Evolutionary conservation across 306 rosid genomes (phyloP), one percentile per base, ranked within the genome.

Genomic region (Pueraria montana): DNA sequence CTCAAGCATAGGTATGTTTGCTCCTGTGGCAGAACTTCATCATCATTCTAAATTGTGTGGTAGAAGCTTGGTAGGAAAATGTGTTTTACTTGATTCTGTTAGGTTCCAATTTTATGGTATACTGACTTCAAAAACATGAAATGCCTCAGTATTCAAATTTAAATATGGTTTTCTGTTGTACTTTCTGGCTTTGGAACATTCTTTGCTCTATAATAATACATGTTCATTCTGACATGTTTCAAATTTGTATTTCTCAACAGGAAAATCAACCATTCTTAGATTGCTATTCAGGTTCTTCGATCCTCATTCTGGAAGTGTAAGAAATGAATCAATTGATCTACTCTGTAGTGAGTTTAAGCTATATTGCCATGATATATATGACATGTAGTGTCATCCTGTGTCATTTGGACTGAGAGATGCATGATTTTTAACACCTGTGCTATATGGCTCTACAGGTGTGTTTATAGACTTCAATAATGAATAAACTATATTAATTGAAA

Each of bases 231-330:
- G 81, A 89, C 77, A 55, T 84, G 40, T 56, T 85, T 56, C 69
- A 62, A 84, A 70, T 82, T 85, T 82, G 82, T 78, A 40, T 84
- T 74, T 87, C 66, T 86, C 88, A 62, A 87, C 98, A 96, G 99
- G 99, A 83, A 96, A 96, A 89, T 90, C 99, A 63, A 96, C 99
- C 77, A 86, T 93, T 90, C 97, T 96, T 82, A 91, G 99, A 85
- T 88, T 96, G 92, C 77, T 93, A 88, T 96, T 96, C 92, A 92
- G 99, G 80, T 94, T 96, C 87, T 96, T 91, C 42, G 97, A 96
- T 89, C 84, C 94, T 83, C 83, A 91, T 87, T 86, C 92, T 36
- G 98, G 99, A 91, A 93, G 85, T 88, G 98, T 96, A 93, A 96
- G 99, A 85, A 81, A 78, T 85, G 62, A 59, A 82, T 42, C 18